Conservation (phyloP, 2,329 filamentous ascomycete genomes). For the Endocalyx cinctus region DNA sequence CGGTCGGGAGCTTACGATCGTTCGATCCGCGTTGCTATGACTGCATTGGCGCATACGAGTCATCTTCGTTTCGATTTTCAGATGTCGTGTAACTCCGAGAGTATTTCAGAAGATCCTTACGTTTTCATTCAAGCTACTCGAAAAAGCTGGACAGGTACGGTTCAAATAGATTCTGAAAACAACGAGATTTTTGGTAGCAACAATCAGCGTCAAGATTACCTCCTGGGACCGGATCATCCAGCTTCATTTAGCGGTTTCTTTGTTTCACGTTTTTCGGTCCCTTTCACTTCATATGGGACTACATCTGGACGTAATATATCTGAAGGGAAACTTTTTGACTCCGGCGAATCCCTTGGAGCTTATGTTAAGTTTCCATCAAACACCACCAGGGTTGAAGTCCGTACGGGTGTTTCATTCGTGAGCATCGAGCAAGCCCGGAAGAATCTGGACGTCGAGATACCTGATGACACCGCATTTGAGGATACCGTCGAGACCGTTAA, state of each 20-base stretch:
- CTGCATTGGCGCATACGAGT: constrained; percentile 37
- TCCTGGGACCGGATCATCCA: constrained; percentile 37
- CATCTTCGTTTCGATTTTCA: constrained; percentile 37
- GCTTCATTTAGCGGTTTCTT: constrained; percentile 39
- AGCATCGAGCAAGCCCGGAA: constrained; percentile 41
- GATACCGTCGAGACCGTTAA: constrained; percentile 36
- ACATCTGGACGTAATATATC: constrained; percentile 24
- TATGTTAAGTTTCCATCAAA: constrained; percentile 34
- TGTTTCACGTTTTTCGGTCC: constrained; percentile 40
- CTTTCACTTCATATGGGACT: constrained; percentile 34
- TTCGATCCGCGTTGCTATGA: constrained; percentile 31
- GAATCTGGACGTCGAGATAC: constrained; percentile 39
- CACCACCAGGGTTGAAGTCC: constrained; percentile 34
- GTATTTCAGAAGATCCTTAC: constrained; percentile 23
- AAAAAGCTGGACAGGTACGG: constrained; percentile 40
- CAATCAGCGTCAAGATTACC: constrained; percentile 41
- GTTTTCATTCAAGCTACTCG: constrained; percentile 40
- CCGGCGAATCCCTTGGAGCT: constrained; percentile 31
- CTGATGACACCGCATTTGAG: constrained; percentile 31
- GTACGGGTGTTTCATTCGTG: constrained; percentile 42
- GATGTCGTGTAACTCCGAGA: background rate
- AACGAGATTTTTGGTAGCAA: constrained; percentile 40
- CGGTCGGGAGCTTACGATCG: constrained; percentile 9
- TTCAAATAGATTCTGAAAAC: constrained; percentile 30
- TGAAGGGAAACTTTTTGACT: constrained; percentile 14